These are phyloP conservation scores for Echinochloa phyllopogon DNA, from an alignment of 176 grass and related monocot genomes.

Conservation along the genomic window DNA sequence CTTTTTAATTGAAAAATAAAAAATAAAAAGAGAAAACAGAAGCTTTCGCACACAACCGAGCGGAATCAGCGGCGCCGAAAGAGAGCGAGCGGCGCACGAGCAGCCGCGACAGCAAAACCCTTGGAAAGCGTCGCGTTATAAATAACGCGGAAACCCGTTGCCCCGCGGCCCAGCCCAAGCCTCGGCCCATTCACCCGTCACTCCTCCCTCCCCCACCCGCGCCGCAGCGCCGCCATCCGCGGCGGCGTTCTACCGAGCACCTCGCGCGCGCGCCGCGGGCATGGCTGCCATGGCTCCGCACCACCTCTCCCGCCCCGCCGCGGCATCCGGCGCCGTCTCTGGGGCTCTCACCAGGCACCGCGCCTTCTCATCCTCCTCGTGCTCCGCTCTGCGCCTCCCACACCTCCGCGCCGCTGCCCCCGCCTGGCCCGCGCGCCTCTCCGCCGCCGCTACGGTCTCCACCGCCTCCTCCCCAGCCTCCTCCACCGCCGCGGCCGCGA, in stretches of 20 bases:
- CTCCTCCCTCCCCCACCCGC: not conserved
- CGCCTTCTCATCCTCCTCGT: not conserved
- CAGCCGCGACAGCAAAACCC: not conserved
- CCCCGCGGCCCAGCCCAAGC: not conserved
- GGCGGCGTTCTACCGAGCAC: constrained; percentile 28
- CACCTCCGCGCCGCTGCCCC: constrained; percentile 1
- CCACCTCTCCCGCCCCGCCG: constrained; percentile 40
- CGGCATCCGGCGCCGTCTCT: not conserved
- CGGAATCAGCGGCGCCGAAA: not conserved
- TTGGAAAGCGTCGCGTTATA: not conserved
- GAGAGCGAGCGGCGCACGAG: constrained; percentile 16
- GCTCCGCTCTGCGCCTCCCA: constrained; percentile 1
- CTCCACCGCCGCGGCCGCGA: not conserved
- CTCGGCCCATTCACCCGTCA: not conserved
- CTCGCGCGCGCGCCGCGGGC: constrained; percentile 19
- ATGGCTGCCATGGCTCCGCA: constrained; percentile 42
- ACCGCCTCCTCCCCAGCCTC: not conserved
- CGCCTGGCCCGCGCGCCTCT: not conserved
- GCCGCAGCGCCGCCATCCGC: constrained; percentile 32
- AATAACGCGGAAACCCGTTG: not conserved
- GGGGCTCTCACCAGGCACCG: not conserved
- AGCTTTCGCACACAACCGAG: not conserved
- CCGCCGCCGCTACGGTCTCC: not conserved
- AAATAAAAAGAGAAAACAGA: not conserved
- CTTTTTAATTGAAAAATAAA: not conserved